These are phyloP conservation scores for Novymonas esmeraldas DNA, from an alignment of 208 protist genomes.

Conservation along the genomic window DNA sequence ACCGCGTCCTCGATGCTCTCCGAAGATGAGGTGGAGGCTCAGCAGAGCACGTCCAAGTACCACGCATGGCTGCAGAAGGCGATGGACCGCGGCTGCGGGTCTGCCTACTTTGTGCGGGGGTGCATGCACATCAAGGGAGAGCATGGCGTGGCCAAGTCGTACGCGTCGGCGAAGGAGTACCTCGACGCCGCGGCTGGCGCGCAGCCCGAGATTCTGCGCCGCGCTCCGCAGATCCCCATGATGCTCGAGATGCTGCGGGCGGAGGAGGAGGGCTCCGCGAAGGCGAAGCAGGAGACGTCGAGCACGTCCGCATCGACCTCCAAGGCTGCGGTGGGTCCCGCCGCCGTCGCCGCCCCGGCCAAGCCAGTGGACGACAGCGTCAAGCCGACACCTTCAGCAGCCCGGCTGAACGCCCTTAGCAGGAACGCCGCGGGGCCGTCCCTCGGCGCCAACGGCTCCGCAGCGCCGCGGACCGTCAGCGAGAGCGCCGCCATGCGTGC, in stretches of 20 bases:
- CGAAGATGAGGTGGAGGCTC: constrained; percentile 61
- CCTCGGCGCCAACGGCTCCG: constrained; percentile 6
- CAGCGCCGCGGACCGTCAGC: constrained; percentile 16
- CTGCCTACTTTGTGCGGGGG: constrained; percentile 86
- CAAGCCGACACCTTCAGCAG: constrained; percentile 51
- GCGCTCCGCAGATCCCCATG: constrained; percentile 57
- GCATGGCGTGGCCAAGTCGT: constrained; percentile 75
- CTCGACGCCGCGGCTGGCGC: constrained; percentile 59
- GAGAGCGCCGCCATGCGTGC: constrained; percentile 28
- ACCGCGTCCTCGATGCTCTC: constrained; percentile 75
- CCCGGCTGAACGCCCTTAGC: constrained; percentile 61
- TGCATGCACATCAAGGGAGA: constrained; percentile 89
- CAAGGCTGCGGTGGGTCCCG: neutral
- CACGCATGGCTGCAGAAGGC: constrained; percentile 87
- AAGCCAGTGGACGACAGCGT: constrained; percentile 27
- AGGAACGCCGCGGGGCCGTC: constrained; percentile 13
- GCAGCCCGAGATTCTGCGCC: constrained; percentile 71
- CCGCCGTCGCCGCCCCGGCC: neutral
- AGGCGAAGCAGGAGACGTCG: neutral
- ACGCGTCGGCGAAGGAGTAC: constrained; percentile 73
- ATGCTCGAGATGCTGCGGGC: constrained; percentile 71
- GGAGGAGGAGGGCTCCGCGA: constrained; percentile 45
- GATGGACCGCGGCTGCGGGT: constrained; percentile 82
- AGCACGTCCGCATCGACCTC: constrained; percentile 5
- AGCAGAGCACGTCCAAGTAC: constrained; percentile 75